Evolutionary conservation across 2,329 filamentous ascomycete genomes (phyloP), one percentile per base, ranked within the genome.

Genomic region (Colletotrichum caudatum): DNA sequence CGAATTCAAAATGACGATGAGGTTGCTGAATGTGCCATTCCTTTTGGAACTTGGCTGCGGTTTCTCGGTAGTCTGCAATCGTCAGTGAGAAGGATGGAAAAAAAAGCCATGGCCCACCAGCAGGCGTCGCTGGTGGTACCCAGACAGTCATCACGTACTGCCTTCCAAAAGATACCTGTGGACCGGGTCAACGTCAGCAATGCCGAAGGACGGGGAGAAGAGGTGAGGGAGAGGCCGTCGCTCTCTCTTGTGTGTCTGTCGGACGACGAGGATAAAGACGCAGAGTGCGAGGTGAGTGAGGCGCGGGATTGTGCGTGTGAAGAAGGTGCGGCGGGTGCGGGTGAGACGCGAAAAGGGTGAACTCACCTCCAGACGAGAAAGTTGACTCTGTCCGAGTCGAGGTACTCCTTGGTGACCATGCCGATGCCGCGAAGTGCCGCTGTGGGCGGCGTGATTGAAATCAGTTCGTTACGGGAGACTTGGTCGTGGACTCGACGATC

Each of bases 311-410:
- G 66, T 69, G 59, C 44, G 50, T 35, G 41, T 53, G 50, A 39
- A 57, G 64, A 39, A 57, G 64, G 48, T 62, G 50, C 44, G 59
- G 64, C 46, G 71, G 58, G 53, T 44, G 59, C 66, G 72, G 69
- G 69, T 73, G 72, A 73, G 72, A 73, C 69, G 72, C 69, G 72
- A 73, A 73, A 73, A 73, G 72, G 75, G 74, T 77, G 75, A 78
- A 87, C 89, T 82, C 85, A 92, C 90, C 89, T 90, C 90, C 90
- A 92, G 80, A 92, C 86, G 81, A 92, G 86, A 85, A 89, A 91
- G 84, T 91, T 92, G 86, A 91, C 84, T 84, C 88, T 86, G 81
- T 91, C 86, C 75, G 88, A 90, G 85, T 90, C 87, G 78, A 92
- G 85, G 78, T 85, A 85, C 83, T 90, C 88, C 84, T 89, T 90